These are phyloP conservation scores for Rauvolfia tetraphylla DNA, from an alignment of 257 asterid genomes.

Conservation along the genomic window DNA sequence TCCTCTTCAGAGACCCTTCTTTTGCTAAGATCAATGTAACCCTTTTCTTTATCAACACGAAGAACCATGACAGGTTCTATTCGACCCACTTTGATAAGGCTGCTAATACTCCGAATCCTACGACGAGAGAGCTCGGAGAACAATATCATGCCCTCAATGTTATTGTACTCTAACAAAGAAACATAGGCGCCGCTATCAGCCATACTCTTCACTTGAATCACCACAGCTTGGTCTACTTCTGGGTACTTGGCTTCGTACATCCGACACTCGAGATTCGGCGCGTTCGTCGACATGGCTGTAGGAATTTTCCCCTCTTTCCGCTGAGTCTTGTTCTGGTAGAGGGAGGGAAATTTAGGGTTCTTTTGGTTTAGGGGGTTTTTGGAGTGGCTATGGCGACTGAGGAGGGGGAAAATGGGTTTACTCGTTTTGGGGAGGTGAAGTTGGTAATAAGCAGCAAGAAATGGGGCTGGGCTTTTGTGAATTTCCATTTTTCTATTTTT, in stretches of 20 bases:
- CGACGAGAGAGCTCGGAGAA: conserved; percentile 98
- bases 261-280: conserved; percentile 86
- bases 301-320: not conserved
- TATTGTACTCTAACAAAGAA: conserved; percentile 83
- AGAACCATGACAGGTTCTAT: conserved; percentile 97
- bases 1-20: conserved; percentile 97
- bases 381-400: not conserved
- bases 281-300: conserved; percentile 52
- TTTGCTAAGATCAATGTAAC: conserved; percentile 93
- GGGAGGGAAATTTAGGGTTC: conserved; percentile 14
- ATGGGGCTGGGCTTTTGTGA: not conserved
- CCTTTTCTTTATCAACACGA: conserved; percentile 91
- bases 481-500: too few species aligned
- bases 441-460: not conserved
- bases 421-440: not conserved
- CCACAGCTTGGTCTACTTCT: conserved; percentile 88
- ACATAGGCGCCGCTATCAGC: conserved; percentile 98
- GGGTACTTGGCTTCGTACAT: conserved; percentile 97
- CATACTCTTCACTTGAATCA: conserved; percentile 97
- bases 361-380: conserved; percentile 4
- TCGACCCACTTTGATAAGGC: conserved; percentile 86
- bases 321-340: not conserved
- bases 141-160: conserved; percentile 94
- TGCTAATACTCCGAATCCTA: conserved; percentile 90
- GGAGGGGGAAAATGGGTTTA: not conserved